Base-by-base conservation (phyloP, 345 rosid genomes). In the Limnanthes douglasii region DNA sequence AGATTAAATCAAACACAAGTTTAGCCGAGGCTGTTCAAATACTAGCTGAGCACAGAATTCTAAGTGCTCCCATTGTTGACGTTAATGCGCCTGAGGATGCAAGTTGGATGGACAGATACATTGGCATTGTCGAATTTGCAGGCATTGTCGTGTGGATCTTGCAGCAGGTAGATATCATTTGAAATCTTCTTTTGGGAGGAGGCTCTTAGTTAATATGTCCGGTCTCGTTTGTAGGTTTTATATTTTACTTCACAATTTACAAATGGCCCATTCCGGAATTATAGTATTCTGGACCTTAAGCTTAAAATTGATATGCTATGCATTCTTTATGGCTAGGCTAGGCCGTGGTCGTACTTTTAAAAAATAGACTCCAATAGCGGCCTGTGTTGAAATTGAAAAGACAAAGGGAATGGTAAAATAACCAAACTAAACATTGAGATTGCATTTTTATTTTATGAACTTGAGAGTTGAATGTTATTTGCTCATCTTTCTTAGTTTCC, bases 71-170 rank as follows among this genome's bases (percentile, higher is more conserved):
- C 2, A 92, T 85, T 41, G 70, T 80, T 39, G 60, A 85, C 57
- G 99, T 78, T 17, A 68, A 78, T 53, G 96, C 93, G 0, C 70
- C 86, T 8, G 65, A 66, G 46, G 94, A 80, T 47, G 88, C 94
- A 6, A 62, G 58, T 37, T 92, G 99, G 99, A 78, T 92, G 19
- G 99, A 92, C 37, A 62, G 92, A 35, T 92, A 92, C 61, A 56
- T 85, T 31, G 99, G 99, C 48, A 61, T 92, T 44, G 94, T 85
- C 38, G 99, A 92, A 65, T 73, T 78, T 41, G 88, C 94, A 3
- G 99, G 99, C 31, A 81, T 92, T 39, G 96, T 61, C 27, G 94
- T 85, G 5, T 92, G 99, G 99, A 88, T 85, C 44, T 64, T 85
- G 51, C 93, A 81, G 36, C 99, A 90, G 94, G 99, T 90, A 34